Base-by-base conservation (phyloP, 2,329 filamentous ascomycete genomes). In the Massarina eburnea region DNA sequence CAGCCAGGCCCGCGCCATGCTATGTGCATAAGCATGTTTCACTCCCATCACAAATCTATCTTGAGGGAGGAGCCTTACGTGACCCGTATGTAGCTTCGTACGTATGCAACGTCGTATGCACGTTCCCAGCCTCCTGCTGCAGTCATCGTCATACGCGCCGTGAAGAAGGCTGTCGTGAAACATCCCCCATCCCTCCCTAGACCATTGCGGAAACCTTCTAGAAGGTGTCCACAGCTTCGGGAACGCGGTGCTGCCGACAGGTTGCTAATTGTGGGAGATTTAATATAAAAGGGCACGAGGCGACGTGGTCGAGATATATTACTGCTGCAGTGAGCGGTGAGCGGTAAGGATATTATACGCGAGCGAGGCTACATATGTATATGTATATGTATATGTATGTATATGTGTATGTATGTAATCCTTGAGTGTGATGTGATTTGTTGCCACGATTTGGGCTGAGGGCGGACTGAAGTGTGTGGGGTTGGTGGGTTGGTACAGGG, bases 151-250 rank as follows among this genome's bases (percentile, higher is more conserved):
- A 7, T 10, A 7, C 24, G 24, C 24, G 10, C 10, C 24, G 7
- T 26, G 7, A 26, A 6, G 24, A 10, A 6, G 24, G 10, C 24
- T 7, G 24, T 26, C 24, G 6, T 26, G 24, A 26, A 26, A 26
- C 24, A 26, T 26, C 6, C 24, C 24, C 10, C 6, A 26, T 10
- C 24, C 24, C 10, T 26, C 6, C 24, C 24, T 26, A 26, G 7
- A 32, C 29, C 36, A 20, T 21, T 27, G 15, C 35, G 46, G 15
- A 43, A 39, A n/a, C 35, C 41, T 44, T 44, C 41, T 20, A 44
- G 41, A 44, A 44, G 17, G n/a, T 34, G 38, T 30, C 34, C 29
- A 24, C 6, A 38, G 17, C 9, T 15, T 20, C 10, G 21, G 19
- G 15, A n/a, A 32, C 24, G 21, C 12, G 40, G 18, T n/a, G 15